Base-by-base conservation (phyloP, 2,329 filamentous ascomycete species). In the Fusarium irregulare region DNA sequence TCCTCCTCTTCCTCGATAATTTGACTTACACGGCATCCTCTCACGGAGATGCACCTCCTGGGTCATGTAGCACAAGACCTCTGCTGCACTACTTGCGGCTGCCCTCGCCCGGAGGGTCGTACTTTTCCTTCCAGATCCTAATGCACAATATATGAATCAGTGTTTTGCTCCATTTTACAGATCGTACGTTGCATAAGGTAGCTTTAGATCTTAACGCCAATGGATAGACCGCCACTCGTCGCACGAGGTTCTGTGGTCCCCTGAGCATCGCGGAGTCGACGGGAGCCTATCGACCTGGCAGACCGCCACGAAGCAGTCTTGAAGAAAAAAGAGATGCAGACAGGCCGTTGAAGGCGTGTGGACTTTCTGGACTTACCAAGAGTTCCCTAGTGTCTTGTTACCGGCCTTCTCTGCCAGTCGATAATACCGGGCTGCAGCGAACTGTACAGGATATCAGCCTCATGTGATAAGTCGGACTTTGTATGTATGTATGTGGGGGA, bases 121-220 rank as follows among this genome's bases (percentile, higher is more conserved):
- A 98, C 83, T 98, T 98, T 68, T 97, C 94, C 80, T 98, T 98
- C 93, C 95, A 98, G 78, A 98, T 98, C 94, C 93, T 97, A 78
- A 56, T 62, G 51, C 60, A 59, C 44, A 46, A 61, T 60, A 27
- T 57, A 54, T 55, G 54, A 53, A 62, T 75, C 60, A 75, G 73
- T 66, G 51, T 56, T 47, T 60, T 53, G 48, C 34, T 34, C 37
- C 46, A 34, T 60, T 20, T 49, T 28, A 50, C 23, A 49, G 53
- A 50, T 58, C 42, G 51, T 60, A 64, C 28, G 57, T 46, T 68
- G 34, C 21, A 57, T 67, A 34, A 37, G 10, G 34, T 37, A 37
- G 34, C 37, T 20, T 41, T 46, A 45, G 42, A 34, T 47, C 50
- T 53, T 37, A 49, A 64, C 27, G n/a, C 56, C 67, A 27, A 57